phyloP scores from a whole-genome alignment of 2,329 filamentous ascomycete genomes.

The Pseudogymnoascus sp. region DNA sequence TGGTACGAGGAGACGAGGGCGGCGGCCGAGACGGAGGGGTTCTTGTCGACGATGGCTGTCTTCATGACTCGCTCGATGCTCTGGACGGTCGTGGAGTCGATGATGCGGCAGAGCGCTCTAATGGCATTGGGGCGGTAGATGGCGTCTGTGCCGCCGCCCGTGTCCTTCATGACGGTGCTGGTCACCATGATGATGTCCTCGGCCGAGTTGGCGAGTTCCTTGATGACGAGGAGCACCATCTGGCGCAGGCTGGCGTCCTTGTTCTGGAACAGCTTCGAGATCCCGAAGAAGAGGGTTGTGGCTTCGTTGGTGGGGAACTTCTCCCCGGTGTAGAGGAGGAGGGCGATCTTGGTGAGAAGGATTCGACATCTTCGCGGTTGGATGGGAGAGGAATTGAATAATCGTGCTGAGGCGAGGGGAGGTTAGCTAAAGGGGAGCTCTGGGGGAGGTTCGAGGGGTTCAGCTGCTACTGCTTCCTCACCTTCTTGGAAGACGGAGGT shows the following conservation, averaged over 20 bases:
- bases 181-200: slow-evolving; percentile 99
- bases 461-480: slow-evolving; percentile 35
- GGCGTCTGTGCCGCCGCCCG: slow-evolving; percentile 85
- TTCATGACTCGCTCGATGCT: slow-evolving; percentile 98
- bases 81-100: slow-evolving; percentile 92
- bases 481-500: slow-evolving; percentile 99
- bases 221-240: slow-evolving; percentile 98
- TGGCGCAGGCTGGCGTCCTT: slow-evolving; percentile 96
- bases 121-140: slow-evolving; percentile 95
- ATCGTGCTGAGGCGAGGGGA: slow-evolving; percentile 56
- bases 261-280: slow-evolving; percentile 98
- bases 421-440: slow-evolving; percentile 29
- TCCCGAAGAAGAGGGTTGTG: slow-evolving; percentile 96
- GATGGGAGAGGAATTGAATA: slow-evolving; percentile 97
- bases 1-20: slow-evolving; percentile 96
- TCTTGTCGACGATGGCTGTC: slow-evolving; percentile 98
- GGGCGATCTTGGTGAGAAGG: slow-evolving; percentile 91
- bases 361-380: slow-evolving; percentile 96
- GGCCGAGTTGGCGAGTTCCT: slow-evolving; percentile 89
- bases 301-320: slow-evolving; percentile 96
- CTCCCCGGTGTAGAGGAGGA: slow-evolving; percentile 94
- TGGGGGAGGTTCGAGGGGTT: slow-evolving; percentile 21
- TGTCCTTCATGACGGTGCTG: slow-evolving; percentile 99
- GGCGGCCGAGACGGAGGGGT: slow-evolving; percentile 90
- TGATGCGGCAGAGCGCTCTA: slow-evolving; percentile 88